Base-by-base conservation (phyloP, 1,284 basidiomycete genomes). In the Cryptococcus amylolentus region DNA sequence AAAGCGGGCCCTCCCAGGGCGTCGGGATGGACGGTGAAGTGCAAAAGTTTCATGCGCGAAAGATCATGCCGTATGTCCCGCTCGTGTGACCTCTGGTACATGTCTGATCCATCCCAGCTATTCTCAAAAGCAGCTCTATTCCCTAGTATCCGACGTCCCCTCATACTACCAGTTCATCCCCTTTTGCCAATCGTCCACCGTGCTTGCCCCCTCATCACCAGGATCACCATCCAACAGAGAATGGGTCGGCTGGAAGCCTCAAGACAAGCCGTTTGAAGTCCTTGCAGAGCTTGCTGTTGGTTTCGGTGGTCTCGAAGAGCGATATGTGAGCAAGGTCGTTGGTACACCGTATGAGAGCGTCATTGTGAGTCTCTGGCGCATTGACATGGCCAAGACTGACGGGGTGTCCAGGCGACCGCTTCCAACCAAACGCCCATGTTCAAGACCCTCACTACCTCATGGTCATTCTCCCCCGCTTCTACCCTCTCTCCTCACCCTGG, bases 91-190 rank as follows among this genome's bases (percentile, higher is more conserved):
- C n/a, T 9, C n/a, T 53, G 4, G 31, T 54, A 42, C 46, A 31
- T 46, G n/a, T 12, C 23, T 40, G n/a, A 40, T n/a, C 10, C 28
- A 12, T 2, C 20, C 10, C 72, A 89, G 86, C 28, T 91, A 88
- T 69, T 79, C 81, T n/a, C 84, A 81, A 58, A 80, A 81, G 46
- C 84, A 97, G 72, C 82, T 98, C 2, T 98, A 94, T 77, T 79
- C 84, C 5, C 78, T 98, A 55, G 90, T 98, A 47, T 84, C 91
- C 14, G 88, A 98, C 76, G 88, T 97, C 20, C 84, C 83, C 8
- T 87, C 89, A 5, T 98, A 98, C 76, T 82, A 86, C 12, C 79
- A 80, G 50, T 98, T 97, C 71, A 80, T 98, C 48, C 95, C 95
- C 0, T 97, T 91, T 76, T 97, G 94, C 78, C 85, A 84, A 16